Base-by-base conservation (phyloP, 306 rosid species). In the Astragalus glycyphyllos region DNA sequence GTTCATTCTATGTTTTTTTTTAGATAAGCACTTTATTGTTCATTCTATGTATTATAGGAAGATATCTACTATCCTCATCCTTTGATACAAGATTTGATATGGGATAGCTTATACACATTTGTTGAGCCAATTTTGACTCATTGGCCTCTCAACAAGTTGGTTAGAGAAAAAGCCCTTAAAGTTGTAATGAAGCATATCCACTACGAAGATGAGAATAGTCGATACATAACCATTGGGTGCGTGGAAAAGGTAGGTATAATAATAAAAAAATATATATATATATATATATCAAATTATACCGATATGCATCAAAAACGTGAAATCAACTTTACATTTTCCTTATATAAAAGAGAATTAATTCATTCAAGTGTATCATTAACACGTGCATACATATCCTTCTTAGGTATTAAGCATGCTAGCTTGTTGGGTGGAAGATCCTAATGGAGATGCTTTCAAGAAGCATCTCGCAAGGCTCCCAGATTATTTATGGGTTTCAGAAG, bases 351-450 rank as follows among this genome's bases (percentile, higher is more conserved):
- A 17, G 45, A 40, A 8, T 40, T 40, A 31, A 20, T 23, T 14
- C 37, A 60, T 72, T 5, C 12, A 72, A 60, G 42, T 40, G 29
- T 31, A 14, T 4, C 35, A 42, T 35, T 15, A 59, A 76, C 55
- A 58, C 11, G 20, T 55, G 14, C 23, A 26, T 53, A 2, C 6
- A 61, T 40, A 29, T 45, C 32, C 15, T 49, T 38, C 11, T 20
- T 47, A 87, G 96, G 84, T 77, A 1, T 72, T 90, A 17, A 77
- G 86, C 5, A 90, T 84, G 90, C 84, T 90, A 38, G 87, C 90
- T 44, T 90, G 97, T 70, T 90, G 92, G 94, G 88, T 57, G 11
- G 94, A 90, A 79, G 90, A 90, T 81, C 90, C 97, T 5, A 64
- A 86, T n/a, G 91, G 89, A 32, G 91, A 84, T 68, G 81, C 83